Evolutionary conservation across 2,329 filamentous ascomycete species (phyloP).

Genomic region (Hypoxylon sp.): DNA sequence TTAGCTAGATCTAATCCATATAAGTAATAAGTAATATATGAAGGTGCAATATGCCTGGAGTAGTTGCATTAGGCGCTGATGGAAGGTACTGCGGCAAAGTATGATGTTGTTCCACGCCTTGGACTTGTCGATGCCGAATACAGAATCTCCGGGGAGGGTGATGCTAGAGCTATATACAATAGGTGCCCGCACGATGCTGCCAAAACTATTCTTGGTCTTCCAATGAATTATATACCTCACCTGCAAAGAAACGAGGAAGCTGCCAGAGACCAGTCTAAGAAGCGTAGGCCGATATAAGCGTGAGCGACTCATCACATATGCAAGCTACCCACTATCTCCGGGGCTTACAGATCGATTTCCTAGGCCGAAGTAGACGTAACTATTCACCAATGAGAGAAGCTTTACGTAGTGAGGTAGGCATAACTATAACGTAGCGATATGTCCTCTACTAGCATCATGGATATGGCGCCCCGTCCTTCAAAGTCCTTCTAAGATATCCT

Average conservation of each 20-base stretch:
- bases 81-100: too few species aligned
- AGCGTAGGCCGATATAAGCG: neutral
- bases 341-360: neutral
- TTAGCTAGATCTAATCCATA: too few species aligned
- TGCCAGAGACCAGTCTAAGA: neutral
- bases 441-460: neutral
- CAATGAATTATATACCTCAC: neutral
- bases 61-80: too few species aligned
- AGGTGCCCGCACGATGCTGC: too few species aligned
- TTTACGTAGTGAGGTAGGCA: neutral
- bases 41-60: too few species aligned
- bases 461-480: neutral
- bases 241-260: neutral
- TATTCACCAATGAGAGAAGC: neutral
- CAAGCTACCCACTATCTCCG: neutral
- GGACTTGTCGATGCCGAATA: too few species aligned
- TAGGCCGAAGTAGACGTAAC: neutral
- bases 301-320: neutral
- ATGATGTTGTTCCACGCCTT: too few species aligned
- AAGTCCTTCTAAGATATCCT: constrained; percentile 43
- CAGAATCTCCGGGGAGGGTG: too few species aligned
- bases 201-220: neutral
- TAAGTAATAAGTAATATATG: too few species aligned
- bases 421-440: neutral
- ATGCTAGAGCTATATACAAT: too few species aligned